Evolutionary conservation across 2,329 filamentous ascomycete species (phyloP).

Genomic region (Botrytis aclada): DNA sequence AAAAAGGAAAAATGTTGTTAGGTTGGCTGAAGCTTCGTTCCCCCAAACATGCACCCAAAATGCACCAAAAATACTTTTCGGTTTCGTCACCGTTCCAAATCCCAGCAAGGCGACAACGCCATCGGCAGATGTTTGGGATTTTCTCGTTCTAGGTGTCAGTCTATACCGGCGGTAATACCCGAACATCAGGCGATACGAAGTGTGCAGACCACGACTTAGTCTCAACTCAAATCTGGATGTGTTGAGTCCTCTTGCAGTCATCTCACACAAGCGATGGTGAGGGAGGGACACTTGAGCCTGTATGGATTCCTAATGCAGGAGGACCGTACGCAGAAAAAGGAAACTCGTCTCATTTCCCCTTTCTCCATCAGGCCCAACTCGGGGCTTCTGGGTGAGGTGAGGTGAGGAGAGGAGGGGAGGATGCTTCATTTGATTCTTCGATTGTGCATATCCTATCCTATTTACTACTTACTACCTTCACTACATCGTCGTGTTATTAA

Average conservation of each 20-base stretch:
- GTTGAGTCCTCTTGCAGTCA: not conserved
- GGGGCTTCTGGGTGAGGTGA: not conserved
- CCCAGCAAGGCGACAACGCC: not conserved
- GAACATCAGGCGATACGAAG: not conserved
- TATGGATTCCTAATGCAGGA: not conserved
- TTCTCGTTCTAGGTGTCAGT: not conserved
- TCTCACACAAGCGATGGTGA: not conserved
- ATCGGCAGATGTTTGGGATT: not conserved
- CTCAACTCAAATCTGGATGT: not conserved
- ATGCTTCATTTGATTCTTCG: not conserved
- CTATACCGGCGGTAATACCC: constrained; percentile 11
- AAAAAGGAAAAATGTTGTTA: not conserved
- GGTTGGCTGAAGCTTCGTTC: not conserved
- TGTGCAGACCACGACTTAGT: not conserved
- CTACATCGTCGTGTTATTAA: not conserved
- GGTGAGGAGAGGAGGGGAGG: not conserved
- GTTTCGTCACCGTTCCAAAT: constrained; percentile 1
- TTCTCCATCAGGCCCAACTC: not conserved
- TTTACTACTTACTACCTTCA: not conserved
- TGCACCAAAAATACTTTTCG: not conserved
- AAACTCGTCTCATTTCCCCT: not conserved
- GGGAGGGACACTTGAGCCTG: too few species aligned
- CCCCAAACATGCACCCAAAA: not conserved
- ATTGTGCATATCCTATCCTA: not conserved
- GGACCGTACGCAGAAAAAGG: not conserved